Base-by-base conservation (phyloP, 2,329 filamentous ascomycete genomes). In the Monilinia laxa region DNA sequence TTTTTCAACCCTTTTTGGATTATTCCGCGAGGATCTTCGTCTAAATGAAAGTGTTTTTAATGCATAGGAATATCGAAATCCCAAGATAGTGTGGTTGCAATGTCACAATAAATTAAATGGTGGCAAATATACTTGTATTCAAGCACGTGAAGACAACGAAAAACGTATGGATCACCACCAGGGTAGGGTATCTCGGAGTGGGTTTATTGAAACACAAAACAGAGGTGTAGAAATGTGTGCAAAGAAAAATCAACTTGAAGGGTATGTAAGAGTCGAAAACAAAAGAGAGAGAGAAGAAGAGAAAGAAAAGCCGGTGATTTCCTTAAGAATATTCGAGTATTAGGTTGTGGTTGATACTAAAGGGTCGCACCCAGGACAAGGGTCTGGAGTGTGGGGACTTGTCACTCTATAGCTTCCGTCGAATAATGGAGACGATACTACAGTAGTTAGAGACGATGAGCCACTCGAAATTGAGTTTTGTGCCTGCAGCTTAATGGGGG, bases 101-200 rank as follows among this genome's bases (percentile, higher is more conserved):
- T 49, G 62, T 62, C 52, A 66, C 56, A 67, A 68, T 62, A 68
- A 60, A 47, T 68, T 62, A 67, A 67, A 69, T 73, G 64, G 69
- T 68, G 68, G 62, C 71, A 65, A 72, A 72, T 69, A 71, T 68
- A 69, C 54, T 66, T 67, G 54, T 62, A 59, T 67, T 38, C 66
- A 60, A 64, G 70, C 70, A 73, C 66, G 68, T 72, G 73, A 67
- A 69, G 57, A 62, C 64, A 52, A 49, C 54, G 55, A 59, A 68
- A 67, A 70, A 70, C 69, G 59, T 64, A 68, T 65, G 67, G 58
- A 67, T 70, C 67, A 73, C 73, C 72, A 53, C 73, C 72, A 73
- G 73, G 71, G 73, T 70, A 73, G 64, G 63, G 65, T 65, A 65
- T 51, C 31, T 63, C 49, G 54, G 49, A 42, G 40, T 42, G 18